phyloP scores from a whole-genome alignment of 768 basidiomycete genomes.

The Termitomyces sp. region DNA sequence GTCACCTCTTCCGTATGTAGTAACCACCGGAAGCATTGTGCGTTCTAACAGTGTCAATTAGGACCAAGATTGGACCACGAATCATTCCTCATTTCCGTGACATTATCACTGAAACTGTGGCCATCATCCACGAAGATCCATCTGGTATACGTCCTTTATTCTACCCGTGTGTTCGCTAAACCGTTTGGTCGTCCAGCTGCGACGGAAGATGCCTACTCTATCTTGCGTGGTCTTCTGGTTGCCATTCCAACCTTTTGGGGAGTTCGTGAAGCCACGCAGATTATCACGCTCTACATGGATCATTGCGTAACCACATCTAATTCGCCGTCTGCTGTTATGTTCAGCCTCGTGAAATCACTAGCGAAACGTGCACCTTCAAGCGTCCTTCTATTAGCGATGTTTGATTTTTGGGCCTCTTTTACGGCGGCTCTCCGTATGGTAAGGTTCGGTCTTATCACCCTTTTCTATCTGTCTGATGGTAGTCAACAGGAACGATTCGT shows the following conservation, averaged over 20 bases:
- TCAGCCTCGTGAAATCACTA: slow-evolving; percentile 51
- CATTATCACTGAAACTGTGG: slow-evolving; percentile 54
- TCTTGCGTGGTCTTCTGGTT: slow-evolving; percentile 64
- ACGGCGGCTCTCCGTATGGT: slow-evolving; percentile 32
- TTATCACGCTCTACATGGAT: slow-evolving; percentile 55
- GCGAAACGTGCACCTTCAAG: slow-evolving; percentile 69
- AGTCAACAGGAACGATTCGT: slow-evolving; percentile 26
- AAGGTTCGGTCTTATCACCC: neutral
- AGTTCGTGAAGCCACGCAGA: slow-evolving; percentile 45
- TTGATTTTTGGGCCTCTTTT: slow-evolving; percentile 46
- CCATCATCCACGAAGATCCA: slow-evolving; percentile 37
- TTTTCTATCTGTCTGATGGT: slow-evolving; percentile 1
- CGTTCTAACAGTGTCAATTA: slow-evolving; percentile 22
- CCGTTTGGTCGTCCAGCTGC: slow-evolving; percentile 16
- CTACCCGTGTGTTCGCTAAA: neutral
- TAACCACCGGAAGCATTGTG: neutral
- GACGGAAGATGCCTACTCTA: slow-evolving; percentile 30
- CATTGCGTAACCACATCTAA: slow-evolving; percentile 26
- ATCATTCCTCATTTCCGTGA: slow-evolving; percentile 81
- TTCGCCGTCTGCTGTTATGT: slow-evolving; percentile 26
- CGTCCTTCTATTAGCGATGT: slow-evolving; percentile 59
- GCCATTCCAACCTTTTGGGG: slow-evolving; percentile 85
- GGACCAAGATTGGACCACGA: slow-evolving; percentile 76
- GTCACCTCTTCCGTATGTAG: slow-evolving; percentile 54
- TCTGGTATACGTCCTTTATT: slow-evolving; percentile 22